Base-by-base conservation (phyloP, 495 filamentous ascomycete genomes). In the Chaetomidium leptoderma region DNA sequence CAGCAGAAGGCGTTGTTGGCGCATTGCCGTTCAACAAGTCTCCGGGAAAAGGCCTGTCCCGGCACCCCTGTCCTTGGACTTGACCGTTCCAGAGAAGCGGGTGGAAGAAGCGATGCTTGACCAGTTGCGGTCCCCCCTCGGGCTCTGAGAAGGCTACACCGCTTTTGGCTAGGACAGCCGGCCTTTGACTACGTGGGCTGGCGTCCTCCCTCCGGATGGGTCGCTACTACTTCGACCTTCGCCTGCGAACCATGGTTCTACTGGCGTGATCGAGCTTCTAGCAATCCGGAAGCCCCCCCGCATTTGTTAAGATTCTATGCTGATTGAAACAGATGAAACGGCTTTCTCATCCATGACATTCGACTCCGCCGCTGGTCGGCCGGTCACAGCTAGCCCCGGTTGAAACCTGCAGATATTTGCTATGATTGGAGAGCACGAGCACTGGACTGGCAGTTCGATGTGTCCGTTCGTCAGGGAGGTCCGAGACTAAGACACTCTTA, bases 1-100 rank as follows among this genome's bases (percentile, higher is more conserved):
- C 68, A n/a, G n/a, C n/a, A 65, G 49, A 63, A 58, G 60, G 58
- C 44, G 57, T 57, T 49, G 64, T 51, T 67, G 66, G 59, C 51
- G 59, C 63, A 61, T 63, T 54, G 30, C 45, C 36, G 24, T 58
- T 47, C 57, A 57, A 55, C 57, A 57, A 55, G 56, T 51, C 47
- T 61, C 50, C 51, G 53, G 57, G 61, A 50, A 52, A 59, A 32
- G 53, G 60, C 24, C 44, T 21, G 30, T 57, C 35, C 48, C 16
- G 32, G 44, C 39, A 54, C 53, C 68, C 62, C 60, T 66, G 62
- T 42, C 63, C 44, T 51, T 51, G 21, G 5, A 53, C 61, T 54
- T 49, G 55, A 57, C 36, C 57, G 42, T 48, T 55, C 51, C 42
- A 55, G 53, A 49, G 57, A 58, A 53, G 42, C 54, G 60, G 62